Percentiles rank a stretch among this genome's conserved stretches.
Evolutionary conservation across 306 rosid species (phyloP).

Genomic region (Rubus idaeus): DNA sequence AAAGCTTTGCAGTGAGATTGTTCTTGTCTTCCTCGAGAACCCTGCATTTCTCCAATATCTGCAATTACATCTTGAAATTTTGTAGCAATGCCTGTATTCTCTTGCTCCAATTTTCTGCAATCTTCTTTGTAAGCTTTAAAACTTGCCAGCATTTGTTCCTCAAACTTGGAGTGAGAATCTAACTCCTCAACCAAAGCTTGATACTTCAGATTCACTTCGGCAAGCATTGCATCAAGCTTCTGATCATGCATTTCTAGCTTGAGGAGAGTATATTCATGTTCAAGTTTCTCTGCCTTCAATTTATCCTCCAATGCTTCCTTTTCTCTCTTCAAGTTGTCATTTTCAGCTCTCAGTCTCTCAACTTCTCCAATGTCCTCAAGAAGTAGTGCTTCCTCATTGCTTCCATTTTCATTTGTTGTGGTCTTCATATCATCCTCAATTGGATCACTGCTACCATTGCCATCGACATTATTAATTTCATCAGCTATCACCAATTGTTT

Average conservation of each 20-base stretch:
- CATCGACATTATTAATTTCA: background rate
- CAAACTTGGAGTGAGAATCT: background rate
- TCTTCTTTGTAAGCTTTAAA: background rate
- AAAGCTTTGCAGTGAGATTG: constrained; percentile 4
- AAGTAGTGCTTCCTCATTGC: constrained; percentile 1
- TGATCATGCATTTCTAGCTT: background rate
- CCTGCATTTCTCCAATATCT: background rate
- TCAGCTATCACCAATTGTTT: background rate
- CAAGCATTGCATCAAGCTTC: background rate
- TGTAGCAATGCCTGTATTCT: background rate
- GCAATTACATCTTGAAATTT: background rate
- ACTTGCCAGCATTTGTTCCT: background rate
- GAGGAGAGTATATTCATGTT: background rate
- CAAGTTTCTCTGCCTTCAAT: background rate
- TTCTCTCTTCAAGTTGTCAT: constrained; percentile 3
- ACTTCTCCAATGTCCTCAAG: constrained; percentile 1
- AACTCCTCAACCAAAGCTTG: background rate
- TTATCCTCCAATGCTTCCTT: background rate
- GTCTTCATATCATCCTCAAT: background rate
- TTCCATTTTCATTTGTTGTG: background rate
- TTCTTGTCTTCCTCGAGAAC: background rate
- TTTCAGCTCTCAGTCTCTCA: constrained; percentile 4
- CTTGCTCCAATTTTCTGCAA: constrained; percentile 2
- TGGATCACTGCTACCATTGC: background rate
- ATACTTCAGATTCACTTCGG: background rate